Base-by-base conservation (phyloP, 129 eudicot species). In the Escallonia rubra region DNA sequence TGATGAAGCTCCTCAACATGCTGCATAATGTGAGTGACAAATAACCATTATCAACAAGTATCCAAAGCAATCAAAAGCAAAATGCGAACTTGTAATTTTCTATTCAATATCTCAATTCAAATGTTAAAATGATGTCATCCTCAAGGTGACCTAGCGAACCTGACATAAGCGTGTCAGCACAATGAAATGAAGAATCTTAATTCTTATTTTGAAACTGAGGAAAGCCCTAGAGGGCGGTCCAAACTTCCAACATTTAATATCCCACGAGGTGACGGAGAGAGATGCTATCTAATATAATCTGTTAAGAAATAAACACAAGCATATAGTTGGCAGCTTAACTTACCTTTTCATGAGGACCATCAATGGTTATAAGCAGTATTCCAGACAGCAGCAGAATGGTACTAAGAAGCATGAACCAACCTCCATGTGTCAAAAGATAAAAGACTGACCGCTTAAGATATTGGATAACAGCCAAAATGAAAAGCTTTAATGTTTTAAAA, bases 271-370 rank as follows among this genome's bases (percentile, higher is more conserved):
- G 16, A 34, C 41, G 34, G 51, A 10, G 4, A 14, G 48, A 16
- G 63, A 43, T 57, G 8, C 6, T 57, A 43, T 47, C 7, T 44
- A 42, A 15, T 40, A 34, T 14, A 51, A 75, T 11, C 41, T 9
- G 61, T 40, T 43, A 66, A 4, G 23, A 57, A 58, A 2, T 10
- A 6, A 14, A 43, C 44, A 8, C 34, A 23, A 60, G 5, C 15
- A 74, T 52, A 61, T 4, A 47, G 60, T 54, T 5, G 12, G 41
- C 62, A 41, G 41, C 4, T 46, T 4, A 47, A 41, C 55, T 56
- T 82, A 92, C 98, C 90, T 79, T 86, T 61, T 69, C 92, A 73
- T 75, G 90, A 69, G 96, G 88, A 64, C 91, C 95, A 63, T 86
- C 84, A 40, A 73, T 48, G 45, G 87, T 78, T 10, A 85, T 66